Conservation (phyloP, 495 filamentous ascomycete species). For the Penicillium subrubescens region DNA sequence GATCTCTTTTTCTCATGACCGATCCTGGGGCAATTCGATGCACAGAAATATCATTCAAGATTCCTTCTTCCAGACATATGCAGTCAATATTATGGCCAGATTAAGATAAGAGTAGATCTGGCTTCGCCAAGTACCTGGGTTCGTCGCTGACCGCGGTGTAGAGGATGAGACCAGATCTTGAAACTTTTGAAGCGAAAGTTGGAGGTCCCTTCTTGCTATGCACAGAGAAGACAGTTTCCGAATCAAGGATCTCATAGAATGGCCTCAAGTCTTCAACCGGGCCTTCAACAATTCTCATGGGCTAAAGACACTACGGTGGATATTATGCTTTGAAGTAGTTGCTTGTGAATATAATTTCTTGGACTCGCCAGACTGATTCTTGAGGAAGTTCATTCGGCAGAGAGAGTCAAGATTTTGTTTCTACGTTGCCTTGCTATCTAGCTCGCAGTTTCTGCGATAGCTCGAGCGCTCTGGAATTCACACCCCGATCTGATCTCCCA, state of each 20-base stretch:
- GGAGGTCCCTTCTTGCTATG: neutral
- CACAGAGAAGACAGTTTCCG: neutral
- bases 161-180: neutral
- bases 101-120: neutral
- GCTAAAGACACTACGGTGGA: neutral
- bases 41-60: neutral
- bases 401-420: neutral
- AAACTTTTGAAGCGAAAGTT: neutral
- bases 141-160: neutral
- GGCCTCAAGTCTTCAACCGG: neutral
- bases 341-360: neutral
- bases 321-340: neutral
- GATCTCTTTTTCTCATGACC: neutral
- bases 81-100: neutral
- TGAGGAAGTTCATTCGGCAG: too few species aligned
- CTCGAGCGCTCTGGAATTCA: neutral
- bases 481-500: neutral
- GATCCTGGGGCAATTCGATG: neutral
- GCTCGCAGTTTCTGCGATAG: neutral
- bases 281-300: neutral
- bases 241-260: neutral
- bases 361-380: too few species aligned
- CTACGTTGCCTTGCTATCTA: neutral
- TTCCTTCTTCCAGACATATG: neutral
- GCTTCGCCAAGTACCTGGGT: neutral